Conservation (phyloP, 768 basidiomycete genomes). For the Coprinopsis sp. region DNA sequence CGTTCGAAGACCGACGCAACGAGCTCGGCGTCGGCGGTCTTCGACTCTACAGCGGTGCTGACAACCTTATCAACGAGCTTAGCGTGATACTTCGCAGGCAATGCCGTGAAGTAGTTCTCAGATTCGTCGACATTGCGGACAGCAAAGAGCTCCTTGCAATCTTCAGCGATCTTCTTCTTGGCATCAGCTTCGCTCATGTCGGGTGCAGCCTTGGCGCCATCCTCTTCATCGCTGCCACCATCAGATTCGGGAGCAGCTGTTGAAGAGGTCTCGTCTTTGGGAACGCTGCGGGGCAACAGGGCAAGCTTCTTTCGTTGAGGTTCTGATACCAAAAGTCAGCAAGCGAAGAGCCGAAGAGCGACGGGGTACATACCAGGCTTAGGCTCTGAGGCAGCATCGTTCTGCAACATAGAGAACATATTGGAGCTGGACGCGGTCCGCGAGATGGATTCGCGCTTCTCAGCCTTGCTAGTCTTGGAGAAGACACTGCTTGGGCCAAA, state of each 20-base stretch:
- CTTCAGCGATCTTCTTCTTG: slow-evolving; percentile 72
- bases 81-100: slow-evolving; percentile 61
- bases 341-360: neutral
- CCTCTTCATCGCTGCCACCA: slow-evolving; percentile 47
- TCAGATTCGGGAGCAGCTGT: slow-evolving; percentile 45
- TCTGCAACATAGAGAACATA: slow-evolving; percentile 85
- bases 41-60: slow-evolving; percentile 70
- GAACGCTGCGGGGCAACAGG: slow-evolving; percentile 75
- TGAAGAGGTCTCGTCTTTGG: slow-evolving; percentile 45
- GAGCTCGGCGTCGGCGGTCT: slow-evolving; percentile 74
- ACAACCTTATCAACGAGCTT: slow-evolving; percentile 74
- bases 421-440: slow-evolving; percentile 77
- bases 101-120: slow-evolving; percentile 74
- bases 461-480: slow-evolving; percentile 54
- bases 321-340: slow-evolving; percentile 24
- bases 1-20: slow-evolving; percentile 71
- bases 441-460: slow-evolving; percentile 69
- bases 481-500: slow-evolving; percentile 89
- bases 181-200: slow-evolving; percentile 66
- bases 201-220: slow-evolving; percentile 30
- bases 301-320: slow-evolving; percentile 67
- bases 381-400: slow-evolving; percentile 48
- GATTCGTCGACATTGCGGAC: slow-evolving; percentile 85
- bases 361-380: slow-evolving; percentile 42
- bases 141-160: slow-evolving; percentile 82